Evolutionary conservation across 306 rosid genomes (phyloP).

Genomic region (Vigna reflexopilosa): DNA sequence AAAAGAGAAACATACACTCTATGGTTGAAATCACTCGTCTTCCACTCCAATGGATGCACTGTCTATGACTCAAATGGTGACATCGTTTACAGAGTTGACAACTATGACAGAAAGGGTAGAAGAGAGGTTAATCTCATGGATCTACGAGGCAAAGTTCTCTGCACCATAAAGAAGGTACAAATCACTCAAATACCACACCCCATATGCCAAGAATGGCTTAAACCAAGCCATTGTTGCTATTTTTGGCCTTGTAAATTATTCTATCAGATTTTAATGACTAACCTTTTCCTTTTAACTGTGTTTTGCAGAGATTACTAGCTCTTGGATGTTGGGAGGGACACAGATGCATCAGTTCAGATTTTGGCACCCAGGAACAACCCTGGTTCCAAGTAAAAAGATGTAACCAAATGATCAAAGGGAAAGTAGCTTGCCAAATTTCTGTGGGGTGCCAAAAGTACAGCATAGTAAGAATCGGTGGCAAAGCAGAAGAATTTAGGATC

Average conservation of each 20-base stretch:
- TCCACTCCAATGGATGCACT: constrained; percentile 87
- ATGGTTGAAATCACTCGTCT: constrained; percentile 93
- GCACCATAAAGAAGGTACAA: constrained; percentile 66
- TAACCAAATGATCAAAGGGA: constrained; percentile 47
- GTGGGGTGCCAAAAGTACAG: constrained; percentile 60
- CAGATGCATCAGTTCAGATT: constrained; percentile 44
- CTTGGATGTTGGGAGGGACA: constrained; percentile 84
- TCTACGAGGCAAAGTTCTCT: constrained; percentile 67
- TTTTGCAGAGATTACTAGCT: constrained; percentile 62
- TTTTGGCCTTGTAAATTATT: neutral
- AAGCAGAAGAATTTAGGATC: constrained; percentile 58
- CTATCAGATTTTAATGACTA: neutral
- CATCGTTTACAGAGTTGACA: constrained; percentile 81
- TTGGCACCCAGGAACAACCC: constrained; percentile 47
- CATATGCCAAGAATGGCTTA: neutral
- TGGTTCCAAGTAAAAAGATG: constrained; percentile 72
- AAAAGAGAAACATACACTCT: constrained; percentile 70
- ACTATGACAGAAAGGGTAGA: constrained; percentile 73
- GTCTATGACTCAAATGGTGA: constrained; percentile 73
- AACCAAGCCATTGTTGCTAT: neutral
- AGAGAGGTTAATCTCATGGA: constrained; percentile 87
- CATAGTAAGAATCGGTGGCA: constrained; percentile 55
- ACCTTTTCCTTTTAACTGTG: neutral
- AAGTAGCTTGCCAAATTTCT: constrained; percentile 60
- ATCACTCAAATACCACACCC: neutral